Conservation (phyloP, 2,329 filamentous ascomycete genomes). For the Phialophora chinensis region DNA sequence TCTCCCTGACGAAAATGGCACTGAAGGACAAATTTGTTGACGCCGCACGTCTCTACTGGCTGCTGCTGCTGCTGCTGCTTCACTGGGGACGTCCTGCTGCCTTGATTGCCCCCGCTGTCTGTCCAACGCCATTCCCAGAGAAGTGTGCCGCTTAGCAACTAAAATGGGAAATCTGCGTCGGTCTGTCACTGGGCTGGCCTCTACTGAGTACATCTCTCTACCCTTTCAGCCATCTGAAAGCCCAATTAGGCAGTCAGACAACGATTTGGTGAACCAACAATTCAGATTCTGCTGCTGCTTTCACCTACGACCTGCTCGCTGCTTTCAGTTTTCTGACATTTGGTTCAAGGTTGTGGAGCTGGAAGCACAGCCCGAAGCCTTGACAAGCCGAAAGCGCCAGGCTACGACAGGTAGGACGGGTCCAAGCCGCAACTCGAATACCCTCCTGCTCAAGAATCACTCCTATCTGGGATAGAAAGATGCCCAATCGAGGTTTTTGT, state of each 20-base stretch:
- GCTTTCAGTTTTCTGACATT: not conserved
- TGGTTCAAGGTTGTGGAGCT: not conserved
- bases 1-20: too few species aligned
- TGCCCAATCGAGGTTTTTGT: not conserved
- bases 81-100: not conserved
- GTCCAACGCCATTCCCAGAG: not conserved
- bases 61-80: slow-evolving; percentile 16
- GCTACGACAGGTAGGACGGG: not conserved
- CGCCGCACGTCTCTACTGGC: not conserved
- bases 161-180: not conserved
- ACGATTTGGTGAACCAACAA: not conserved
- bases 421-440: not conserved
- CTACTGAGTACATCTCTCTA: not conserved
- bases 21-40: not conserved
- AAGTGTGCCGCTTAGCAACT: not conserved
- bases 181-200: not conserved
- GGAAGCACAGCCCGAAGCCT: not conserved
- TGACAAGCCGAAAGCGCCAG: not conserved
- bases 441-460: not conserved
- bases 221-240: not conserved
- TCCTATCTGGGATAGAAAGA: not conserved
- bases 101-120: not conserved
- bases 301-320: not conserved
- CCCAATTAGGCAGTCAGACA: not conserved
- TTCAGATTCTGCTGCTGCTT: slow-evolving; percentile 5